Base-by-base conservation (phyloP, 176 grass and related monocot species). In the Guadua angustifolia region DNA sequence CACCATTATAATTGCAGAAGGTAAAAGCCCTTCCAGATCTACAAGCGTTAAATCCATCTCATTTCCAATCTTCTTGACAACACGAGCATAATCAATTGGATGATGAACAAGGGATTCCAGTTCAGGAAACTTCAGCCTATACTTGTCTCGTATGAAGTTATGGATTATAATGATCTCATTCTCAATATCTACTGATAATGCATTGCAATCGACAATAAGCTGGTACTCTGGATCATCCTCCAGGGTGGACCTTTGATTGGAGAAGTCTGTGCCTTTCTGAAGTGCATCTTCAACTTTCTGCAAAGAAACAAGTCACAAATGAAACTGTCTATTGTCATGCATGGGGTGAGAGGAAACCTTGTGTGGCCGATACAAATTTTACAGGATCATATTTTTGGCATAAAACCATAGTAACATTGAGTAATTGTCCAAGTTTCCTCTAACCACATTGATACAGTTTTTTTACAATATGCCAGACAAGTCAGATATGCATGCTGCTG, bases 21-120 rank as follows among this genome's bases (percentile, higher is more conserved):
- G 94, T 59, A 94, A 88, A 87, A 94, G 91, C 21, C 91, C 94
- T 84, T 94, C 89, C 53, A 97, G 79, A 80, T 97, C 94, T 64
- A 97, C 91, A 75, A 92, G 89, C 17, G 94, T 97, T 71, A 97
- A 80, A 73, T 97, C 94, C 64, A 89, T 86, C 82, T 97, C 94
- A 66, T 94, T 97, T 76, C 91, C 94, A 78, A 97, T 97, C 81
- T 97, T 97, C 82, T 97, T 89, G 32, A 97, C 91, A 73, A 97
- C 89, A 57, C 91, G 89, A 29, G 94, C 94, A 89, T 97, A 97
- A 83, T 94, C 91, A n/a, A 97, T 90, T 5, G 91, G 91, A 75
- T 92, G 94, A 75, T 97, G 94, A 79, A 97, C 91, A 24, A 92
- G 91, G 8, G 94, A 97, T 35, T 97, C 94, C 25, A 97, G 91